These are phyloP conservation scores for Herpetospermum pedunculosum DNA, from an alignment of 306 rosid species.

Conservation along the genomic window DNA sequence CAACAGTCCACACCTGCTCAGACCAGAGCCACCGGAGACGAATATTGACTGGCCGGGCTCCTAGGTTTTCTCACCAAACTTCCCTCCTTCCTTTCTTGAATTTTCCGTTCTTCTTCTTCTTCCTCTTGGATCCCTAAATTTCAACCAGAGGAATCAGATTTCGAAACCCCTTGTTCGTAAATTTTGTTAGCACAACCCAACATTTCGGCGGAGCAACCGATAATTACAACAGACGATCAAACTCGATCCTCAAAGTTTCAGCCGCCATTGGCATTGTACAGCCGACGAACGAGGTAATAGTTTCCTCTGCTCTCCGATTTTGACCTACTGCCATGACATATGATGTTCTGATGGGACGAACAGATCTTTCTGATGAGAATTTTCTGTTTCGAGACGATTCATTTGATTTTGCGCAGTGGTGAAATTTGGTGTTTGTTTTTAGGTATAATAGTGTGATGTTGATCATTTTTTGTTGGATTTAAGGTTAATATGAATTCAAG, in stretches of 20 bases:
- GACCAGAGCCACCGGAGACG: background rate
- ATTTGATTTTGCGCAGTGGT: background rate
- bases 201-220: background rate
- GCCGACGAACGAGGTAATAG: background rate
- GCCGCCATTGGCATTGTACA: background rate
- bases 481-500: conserved; percentile 44
- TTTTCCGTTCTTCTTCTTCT: background rate
- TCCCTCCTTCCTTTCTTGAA: background rate
- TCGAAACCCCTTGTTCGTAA: background rate
- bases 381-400: background rate
- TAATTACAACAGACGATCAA: background rate
- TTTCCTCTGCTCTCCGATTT: background rate
- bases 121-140: background rate
- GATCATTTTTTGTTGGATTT: conserved; percentile 16
- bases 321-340: too few relatives aligned
- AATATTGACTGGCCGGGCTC: background rate
- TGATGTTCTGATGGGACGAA: background rate
- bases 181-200: background rate
- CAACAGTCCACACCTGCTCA: background rate
- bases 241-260: background rate
- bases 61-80: conserved; percentile 4
- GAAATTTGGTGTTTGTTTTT: background rate
- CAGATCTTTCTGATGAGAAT: background rate
- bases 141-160: background rate
- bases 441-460: background rate